phyloP scores from a whole-genome alignment of 1,284 basidiomycete species.

The Xerocomus amazonicus region DNA sequence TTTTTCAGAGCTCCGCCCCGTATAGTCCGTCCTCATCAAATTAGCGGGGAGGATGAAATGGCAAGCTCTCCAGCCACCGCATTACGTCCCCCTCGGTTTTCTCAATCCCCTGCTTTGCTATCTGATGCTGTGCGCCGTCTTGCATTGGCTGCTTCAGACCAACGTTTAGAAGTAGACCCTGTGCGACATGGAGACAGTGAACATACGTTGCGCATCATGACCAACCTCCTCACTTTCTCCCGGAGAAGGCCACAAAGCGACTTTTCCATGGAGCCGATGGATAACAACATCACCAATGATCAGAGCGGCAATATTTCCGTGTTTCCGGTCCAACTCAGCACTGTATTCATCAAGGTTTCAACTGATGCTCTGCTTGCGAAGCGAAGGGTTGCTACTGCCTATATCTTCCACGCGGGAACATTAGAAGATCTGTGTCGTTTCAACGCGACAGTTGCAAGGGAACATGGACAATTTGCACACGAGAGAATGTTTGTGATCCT shows the following conservation, averaged over 20 bases:
- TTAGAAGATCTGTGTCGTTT: constrained; percentile 50
- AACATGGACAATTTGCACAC: constrained; percentile 64
- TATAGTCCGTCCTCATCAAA: constrained; percentile 53
- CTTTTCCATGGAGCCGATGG: constrained; percentile 31
- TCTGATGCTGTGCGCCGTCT: constrained; percentile 66
- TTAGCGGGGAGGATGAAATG: constrained; percentile 40
- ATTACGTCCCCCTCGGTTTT: constrained; percentile 41
- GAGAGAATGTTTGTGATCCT: constrained; percentile 71
- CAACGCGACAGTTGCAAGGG: constrained; percentile 60
- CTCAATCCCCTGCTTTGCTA: constrained; percentile 61
- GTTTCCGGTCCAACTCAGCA: constrained; percentile 49
- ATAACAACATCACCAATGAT: constrained; percentile 14
- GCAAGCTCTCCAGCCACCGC: constrained; percentile 43
- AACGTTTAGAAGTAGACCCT: constrained; percentile 34
- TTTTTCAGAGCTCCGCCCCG: constrained; percentile 79
- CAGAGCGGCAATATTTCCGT: constrained; percentile 36
- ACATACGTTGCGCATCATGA: constrained; percentile 67
- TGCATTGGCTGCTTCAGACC: constrained; percentile 56
- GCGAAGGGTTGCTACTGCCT: constrained; percentile 58
- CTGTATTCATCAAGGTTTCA: constrained; percentile 65
- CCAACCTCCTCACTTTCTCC: constrained; percentile 64
- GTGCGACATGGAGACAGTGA: constrained; percentile 45
- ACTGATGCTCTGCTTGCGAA: constrained; percentile 55
- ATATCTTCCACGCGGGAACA: constrained; percentile 49
- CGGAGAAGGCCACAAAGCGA: constrained; percentile 41